phyloP scores from a whole-genome alignment of 371 early-diverging fungal genomes.

The Lichtheimia ramosa region DNA sequence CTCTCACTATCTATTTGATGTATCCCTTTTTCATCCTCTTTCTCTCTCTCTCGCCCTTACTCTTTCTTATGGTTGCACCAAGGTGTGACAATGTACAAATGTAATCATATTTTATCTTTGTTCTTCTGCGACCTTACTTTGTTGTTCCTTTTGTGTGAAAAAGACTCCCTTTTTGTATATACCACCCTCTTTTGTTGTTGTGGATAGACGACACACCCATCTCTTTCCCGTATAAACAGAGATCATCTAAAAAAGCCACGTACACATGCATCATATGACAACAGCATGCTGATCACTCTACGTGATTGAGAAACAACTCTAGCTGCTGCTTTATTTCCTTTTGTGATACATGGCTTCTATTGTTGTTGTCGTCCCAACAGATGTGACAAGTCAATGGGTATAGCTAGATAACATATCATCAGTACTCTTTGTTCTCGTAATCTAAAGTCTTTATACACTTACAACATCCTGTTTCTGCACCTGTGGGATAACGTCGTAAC shows the following conservation, averaged over 20 bases:
- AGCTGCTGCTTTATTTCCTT: not conserved
- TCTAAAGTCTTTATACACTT: constrained; percentile 19
- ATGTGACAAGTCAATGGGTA: constrained; percentile 44
- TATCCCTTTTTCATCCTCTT: not conserved
- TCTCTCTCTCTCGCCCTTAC: not conserved
- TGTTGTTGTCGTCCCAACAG: not conserved
- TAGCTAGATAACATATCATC: constrained; percentile 17
- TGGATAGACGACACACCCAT: too few relatives aligned
- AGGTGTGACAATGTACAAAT: constrained; percentile 4
- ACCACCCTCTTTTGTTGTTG: too few relatives aligned
- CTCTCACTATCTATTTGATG: not conserved
- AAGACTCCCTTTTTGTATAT: not conserved
- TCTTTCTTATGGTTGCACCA: not conserved
- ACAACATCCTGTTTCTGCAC: constrained; percentile 52
- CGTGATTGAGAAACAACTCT: too few relatives aligned
- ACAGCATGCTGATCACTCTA: too few relatives aligned
- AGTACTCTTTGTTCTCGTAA: not conserved
- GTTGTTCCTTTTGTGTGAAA: not conserved
- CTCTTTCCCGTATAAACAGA: too few relatives aligned
- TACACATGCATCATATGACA: too few relatives aligned
- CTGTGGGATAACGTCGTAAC: constrained; percentile 44
- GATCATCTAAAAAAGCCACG: too few relatives aligned
- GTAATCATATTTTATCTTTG: not conserved
- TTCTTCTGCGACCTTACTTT: too few relatives aligned
- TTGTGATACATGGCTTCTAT: not conserved